Evolutionary conservation across 192 early-diverging fungal species (phyloP).

Genomic region (Coemansia sp.): DNA sequence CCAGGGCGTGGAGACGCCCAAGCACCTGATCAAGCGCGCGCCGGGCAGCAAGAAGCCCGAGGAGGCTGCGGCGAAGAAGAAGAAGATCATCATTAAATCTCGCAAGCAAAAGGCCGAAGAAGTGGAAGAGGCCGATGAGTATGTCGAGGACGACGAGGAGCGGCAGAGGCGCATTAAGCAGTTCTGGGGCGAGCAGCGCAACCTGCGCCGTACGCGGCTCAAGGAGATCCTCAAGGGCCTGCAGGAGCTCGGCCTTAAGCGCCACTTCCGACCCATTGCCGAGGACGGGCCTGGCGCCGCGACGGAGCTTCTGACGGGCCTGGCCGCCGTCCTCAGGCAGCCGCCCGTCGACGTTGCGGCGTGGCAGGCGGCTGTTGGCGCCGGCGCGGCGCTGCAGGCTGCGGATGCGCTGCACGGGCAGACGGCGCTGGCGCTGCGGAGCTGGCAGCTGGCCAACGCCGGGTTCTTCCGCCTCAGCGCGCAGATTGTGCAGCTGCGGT

Average conservation of each 20-base stretch:
- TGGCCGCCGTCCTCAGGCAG: slow-evolving; percentile 16
- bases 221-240: slow-evolving; percentile 46
- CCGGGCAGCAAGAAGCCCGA: not conserved
- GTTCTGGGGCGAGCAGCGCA: slow-evolving; percentile 56
- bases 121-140: slow-evolving; percentile 15
- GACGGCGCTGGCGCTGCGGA: slow-evolving; percentile 1
- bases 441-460: slow-evolving; percentile 30
- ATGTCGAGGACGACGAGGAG: slow-evolving; percentile 48
- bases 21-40: slow-evolving; percentile 27
- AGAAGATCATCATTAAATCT: slow-evolving; percentile 29
- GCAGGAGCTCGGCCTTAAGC: slow-evolving; percentile 45
- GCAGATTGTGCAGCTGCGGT: slow-evolving; percentile 37
- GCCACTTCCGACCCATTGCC: slow-evolving; percentile 13
- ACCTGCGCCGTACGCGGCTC: slow-evolving; percentile 43
- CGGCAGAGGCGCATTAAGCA: slow-evolving; percentile 27
- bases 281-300: not conserved
- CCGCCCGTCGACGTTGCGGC: slow-evolving; percentile 21
- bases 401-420: slow-evolving; percentile 1
- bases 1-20: slow-evolving; percentile 46
- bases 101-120: slow-evolving; percentile 15
- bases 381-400: not conserved
- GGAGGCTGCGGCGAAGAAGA: not conserved
- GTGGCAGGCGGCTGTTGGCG: slow-evolving; percentile 12
- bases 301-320: slow-evolving; percentile 4
- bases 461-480: slow-evolving; percentile 36